Base-by-base conservation (phyloP, 352 stramenopile species). In the Globisporangium recalcitrans region DNA sequence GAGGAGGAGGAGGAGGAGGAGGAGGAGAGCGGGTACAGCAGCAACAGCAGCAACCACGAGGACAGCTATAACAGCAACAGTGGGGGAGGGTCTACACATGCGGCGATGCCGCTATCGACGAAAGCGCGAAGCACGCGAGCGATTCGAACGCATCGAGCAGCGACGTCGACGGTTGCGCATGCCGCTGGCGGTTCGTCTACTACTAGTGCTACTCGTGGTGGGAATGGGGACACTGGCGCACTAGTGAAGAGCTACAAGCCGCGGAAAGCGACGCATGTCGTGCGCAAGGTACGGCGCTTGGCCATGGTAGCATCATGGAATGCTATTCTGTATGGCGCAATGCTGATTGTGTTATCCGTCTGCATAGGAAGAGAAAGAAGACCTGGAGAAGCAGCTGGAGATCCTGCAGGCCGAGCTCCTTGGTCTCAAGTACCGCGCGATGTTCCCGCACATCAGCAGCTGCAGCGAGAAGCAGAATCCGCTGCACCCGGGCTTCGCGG, bases 361-460 rank as follows among this genome's bases (percentile, higher is more conserved):
- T 16, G 27, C 22, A 21, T 46, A 67, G 67, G 72, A 80, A 64
- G 75, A 75, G 60, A 80, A 80, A 54, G 70, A 69, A 4, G 42
- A 75, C 58, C 55, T 80, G 48, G 64, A 77, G 51, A 49, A 62
- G 19, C 70, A 80, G 52, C 36, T 80, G 16, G 51, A 65, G 22
- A 49, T 64, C 29, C 62, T 80, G 5, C 65, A 74, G 48, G 58
- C 61, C 8, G 63, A 75, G n/a, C 60, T 80, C 16, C n/a, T 72
- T 26, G 58, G 46, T 0, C 24, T 80, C 8, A 58, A 51, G 72
- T 24, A 55, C 56, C 21, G 70, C 63, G 42, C 74, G 60, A 34
- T 69, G 70, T 73, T 73, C 42, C 70, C 70, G 6, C 69, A 79
- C 4, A 51, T 51, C 40, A 48, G 40, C 40, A 38, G 11, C 24